Conservation (phyloP, 768 basidiomycete genomes). For the Gymnopilus junonius region DNA sequence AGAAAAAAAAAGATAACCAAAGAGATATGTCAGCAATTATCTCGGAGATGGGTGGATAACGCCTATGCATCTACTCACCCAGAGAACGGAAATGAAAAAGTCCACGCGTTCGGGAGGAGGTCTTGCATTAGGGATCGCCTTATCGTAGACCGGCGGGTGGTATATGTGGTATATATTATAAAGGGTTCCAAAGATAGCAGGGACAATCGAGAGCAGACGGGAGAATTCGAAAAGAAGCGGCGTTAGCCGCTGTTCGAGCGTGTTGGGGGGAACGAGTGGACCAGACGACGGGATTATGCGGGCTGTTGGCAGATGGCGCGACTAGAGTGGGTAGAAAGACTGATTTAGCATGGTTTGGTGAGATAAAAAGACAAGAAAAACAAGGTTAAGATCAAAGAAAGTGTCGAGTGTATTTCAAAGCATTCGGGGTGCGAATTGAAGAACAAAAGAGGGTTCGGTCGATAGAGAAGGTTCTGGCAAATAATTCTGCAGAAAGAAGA, state of each 20-base stretch:
- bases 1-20: not conserved
- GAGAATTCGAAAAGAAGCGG: constrained; percentile 72
- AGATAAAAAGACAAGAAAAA: constrained; percentile 2
- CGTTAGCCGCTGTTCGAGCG: constrained; percentile 50
- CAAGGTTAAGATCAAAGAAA: not conserved
- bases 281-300: constrained; percentile 58
- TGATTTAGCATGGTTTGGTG: constrained; percentile 1
- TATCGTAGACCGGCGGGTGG: constrained; percentile 38
- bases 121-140: constrained; percentile 12
- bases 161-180: constrained; percentile 62
- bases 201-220: constrained; percentile 72
- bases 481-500: not conserved
- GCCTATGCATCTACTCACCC: constrained; percentile 50
- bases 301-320: constrained; percentile 70
- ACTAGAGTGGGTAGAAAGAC: constrained; percentile 38
- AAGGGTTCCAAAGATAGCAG: constrained; percentile 68
- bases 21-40: not conserved
- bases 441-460: not conserved
- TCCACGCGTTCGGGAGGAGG: constrained; percentile 61
- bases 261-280: constrained; percentile 52
- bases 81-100: constrained; percentile 68
- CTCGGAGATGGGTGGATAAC: constrained; percentile 5
- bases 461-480: not conserved
- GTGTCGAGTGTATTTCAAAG: not conserved
- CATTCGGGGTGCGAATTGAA: not conserved